These are phyloP conservation scores for Aegilops speltoides DNA, from an alignment of 176 grass and related monocot species.

Conservation along the genomic window DNA sequence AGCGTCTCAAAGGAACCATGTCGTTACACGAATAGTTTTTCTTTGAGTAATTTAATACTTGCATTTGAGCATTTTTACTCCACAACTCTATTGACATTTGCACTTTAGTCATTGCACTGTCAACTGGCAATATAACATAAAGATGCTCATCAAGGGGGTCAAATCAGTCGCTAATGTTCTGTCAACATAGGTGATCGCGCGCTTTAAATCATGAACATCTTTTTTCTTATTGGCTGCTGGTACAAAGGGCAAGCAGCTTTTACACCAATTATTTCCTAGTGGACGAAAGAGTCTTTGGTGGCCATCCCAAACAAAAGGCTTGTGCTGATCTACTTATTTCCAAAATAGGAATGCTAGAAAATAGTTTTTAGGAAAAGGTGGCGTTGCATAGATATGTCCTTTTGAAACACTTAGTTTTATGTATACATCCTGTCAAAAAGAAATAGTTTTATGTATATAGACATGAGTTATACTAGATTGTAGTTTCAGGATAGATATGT, in stretches of 20 bases:
- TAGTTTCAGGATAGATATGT: not conserved
- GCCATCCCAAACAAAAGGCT: not conserved
- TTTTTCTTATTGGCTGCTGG: not conserved
- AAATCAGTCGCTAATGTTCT: not conserved
- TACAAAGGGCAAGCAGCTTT: not conserved
- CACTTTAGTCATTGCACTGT: not conserved
- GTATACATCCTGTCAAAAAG: too few species aligned
- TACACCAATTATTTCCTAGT: not conserved
- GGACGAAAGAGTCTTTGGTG: not conserved
- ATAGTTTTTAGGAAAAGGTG: not conserved
- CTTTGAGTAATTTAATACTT: not conserved
- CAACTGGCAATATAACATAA: not conserved
- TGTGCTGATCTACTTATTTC: not conserved
- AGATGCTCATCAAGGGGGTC: not conserved
- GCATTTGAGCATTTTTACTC: not conserved
- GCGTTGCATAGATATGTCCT: not conserved
- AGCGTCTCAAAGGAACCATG: too few species aligned
- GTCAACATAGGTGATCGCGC: not conserved
- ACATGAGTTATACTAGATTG: not conserved
- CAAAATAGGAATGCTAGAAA: not conserved
- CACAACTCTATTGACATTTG: not conserved
- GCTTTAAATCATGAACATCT: not conserved
- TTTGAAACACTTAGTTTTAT: too few species aligned
- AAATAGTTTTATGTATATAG: not conserved
- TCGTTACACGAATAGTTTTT: not conserved